Percentiles rank a stretch among this genome's conserved stretches.
Evolutionary conservation across 2,329 filamentous ascomycete genomes (phyloP).

Genomic region (Magnaporthiopsis rhizophila): DNA sequence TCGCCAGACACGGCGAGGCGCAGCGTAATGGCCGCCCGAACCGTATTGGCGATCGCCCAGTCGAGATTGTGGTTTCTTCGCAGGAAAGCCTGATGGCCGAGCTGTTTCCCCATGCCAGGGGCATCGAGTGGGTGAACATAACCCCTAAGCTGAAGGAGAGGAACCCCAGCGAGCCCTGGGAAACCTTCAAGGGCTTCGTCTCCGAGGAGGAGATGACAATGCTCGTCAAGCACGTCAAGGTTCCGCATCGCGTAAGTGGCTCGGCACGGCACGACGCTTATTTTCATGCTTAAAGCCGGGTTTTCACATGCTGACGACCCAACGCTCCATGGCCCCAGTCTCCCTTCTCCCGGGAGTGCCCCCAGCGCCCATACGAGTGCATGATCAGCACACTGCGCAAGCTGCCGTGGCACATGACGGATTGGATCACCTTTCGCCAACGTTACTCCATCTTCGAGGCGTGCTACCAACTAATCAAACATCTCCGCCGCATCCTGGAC

Average conservation of each 20-base stretch:
- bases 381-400: constrained; percentile 56
- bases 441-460: constrained; percentile 44
- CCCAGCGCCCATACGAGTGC: constrained; percentile 57
- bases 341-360: constrained; percentile 51
- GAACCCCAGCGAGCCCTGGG: constrained; percentile 33
- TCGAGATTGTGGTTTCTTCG: constrained; percentile 49
- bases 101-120: constrained; percentile 51
- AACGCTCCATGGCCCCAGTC: constrained; percentile 31
- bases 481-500: constrained; percentile 35
- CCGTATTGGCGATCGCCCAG: constrained; percentile 48
- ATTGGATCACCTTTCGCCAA: constrained; percentile 49
- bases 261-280: neutral
- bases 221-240: constrained; percentile 56
- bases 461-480: constrained; percentile 38
- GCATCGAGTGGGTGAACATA: constrained; percentile 45
- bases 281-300: neutral
- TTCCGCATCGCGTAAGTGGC: constrained; percentile 49
- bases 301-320: constrained; percentile 9
- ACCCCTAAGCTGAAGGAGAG: constrained; percentile 32
- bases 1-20: constrained; percentile 38
- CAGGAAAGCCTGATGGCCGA: constrained; percentile 50
- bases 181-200: constrained; percentile 52
- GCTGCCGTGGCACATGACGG: constrained; percentile 53
- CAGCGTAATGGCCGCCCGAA: constrained; percentile 29
- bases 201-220: constrained; percentile 55